Percentiles rank a stretch among this genome's conserved stretches.
phyloP scores from a whole-genome alignment of 306 rosid genomes.

The Glycine latifolia region DNA sequence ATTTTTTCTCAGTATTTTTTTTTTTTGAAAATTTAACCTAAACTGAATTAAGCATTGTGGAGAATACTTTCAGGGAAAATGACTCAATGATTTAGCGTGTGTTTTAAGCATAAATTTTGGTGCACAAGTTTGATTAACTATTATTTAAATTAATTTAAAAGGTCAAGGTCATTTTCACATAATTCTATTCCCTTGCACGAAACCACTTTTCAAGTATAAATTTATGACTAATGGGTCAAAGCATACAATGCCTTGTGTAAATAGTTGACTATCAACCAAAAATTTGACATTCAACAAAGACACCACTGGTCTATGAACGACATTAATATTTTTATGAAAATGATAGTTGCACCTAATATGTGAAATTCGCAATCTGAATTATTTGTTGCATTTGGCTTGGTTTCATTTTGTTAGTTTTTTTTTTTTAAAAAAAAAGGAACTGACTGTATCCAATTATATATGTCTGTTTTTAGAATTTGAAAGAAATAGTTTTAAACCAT shows the following conservation, averaged over 20 bases:
- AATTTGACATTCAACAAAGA: neutral
- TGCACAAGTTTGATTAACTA: conserved; percentile 8
- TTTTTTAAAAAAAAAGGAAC: neutral
- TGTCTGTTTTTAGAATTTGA: neutral
- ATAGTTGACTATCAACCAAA: neutral
- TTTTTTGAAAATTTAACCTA: neutral
- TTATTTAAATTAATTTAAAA: neutral
- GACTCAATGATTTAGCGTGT: conserved; percentile 3
- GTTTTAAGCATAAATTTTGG: conserved; percentile 10
- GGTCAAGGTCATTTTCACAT: conserved; percentile 1
- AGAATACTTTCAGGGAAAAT: neutral
- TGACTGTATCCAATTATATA: no score
- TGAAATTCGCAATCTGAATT: neutral
- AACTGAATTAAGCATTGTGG: neutral
- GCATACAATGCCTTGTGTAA: neutral
- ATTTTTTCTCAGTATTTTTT: neutral
- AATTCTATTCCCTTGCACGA: neutral
- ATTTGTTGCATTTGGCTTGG: neutral
- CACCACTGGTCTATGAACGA: neutral
- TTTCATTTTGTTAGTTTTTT: neutral
- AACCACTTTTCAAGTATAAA: neutral
- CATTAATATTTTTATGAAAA: neutral
- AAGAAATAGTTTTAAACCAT: neutral
- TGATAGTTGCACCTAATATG: neutral
- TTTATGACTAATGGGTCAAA: conserved; percentile 28